These are phyloP conservation scores for Ophiocordyceps camponoti-floridani DNA, from an alignment of 2,329 filamentous ascomycete species.

Conservation along the genomic window DNA sequence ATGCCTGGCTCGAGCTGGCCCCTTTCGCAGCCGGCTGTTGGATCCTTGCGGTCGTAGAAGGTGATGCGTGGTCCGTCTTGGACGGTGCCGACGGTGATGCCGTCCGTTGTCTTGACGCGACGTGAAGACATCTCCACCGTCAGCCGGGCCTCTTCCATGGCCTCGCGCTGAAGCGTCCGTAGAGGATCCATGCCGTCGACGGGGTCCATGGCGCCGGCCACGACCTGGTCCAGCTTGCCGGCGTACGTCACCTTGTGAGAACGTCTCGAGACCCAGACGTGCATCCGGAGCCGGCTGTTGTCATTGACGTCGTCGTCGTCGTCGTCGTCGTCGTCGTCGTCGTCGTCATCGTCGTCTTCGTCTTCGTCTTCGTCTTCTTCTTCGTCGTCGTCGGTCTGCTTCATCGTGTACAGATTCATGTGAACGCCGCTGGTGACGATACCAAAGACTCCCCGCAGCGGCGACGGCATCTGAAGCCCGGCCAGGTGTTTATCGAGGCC, in stretches of 20 bases:
- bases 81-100: constrained; percentile 8
- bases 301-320: too few species aligned
- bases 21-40: constrained; percentile 10
- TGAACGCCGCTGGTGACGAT: constrained; percentile 18
- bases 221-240: constrained; percentile 17
- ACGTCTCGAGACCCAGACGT: constrained; percentile 17
- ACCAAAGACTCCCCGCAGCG: constrained; percentile 16
- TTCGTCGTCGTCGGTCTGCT: constrained; percentile 1
- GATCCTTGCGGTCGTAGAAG: constrained; percentile 17
- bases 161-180: constrained; percentile 13
- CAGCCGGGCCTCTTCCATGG: constrained; percentile 15
- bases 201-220: constrained; percentile 16
- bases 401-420: constrained; percentile 16
- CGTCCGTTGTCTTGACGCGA: constrained; percentile 4
- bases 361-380: too few species aligned
- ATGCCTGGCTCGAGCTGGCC: constrained; percentile 19
- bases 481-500: constrained; percentile 5
- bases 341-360: too few species aligned
- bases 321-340: neutral
- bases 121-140: constrained; percentile 7
- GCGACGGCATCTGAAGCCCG: constrained; percentile 12
- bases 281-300: constrained; percentile 6
- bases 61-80: constrained; percentile 9
- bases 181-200: constrained; percentile 10
- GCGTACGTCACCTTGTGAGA: constrained; percentile 13